Conservation (phyloP, 2,329 filamentous ascomycete species). For the Colletotrichum spinosum region DNA sequence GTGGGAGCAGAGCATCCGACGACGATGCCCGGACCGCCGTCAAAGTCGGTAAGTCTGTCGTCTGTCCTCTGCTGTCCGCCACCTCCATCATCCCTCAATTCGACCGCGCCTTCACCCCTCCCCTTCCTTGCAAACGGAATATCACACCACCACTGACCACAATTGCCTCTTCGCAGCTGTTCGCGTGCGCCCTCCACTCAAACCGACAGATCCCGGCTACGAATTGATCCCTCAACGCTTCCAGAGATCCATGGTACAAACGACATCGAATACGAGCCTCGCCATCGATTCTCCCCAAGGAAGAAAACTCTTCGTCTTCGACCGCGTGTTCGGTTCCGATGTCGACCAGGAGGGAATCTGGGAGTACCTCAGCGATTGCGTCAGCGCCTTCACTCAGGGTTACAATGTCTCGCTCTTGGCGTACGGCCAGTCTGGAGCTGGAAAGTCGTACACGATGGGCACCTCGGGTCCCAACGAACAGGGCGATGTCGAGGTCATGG, state of each 20-base stretch:
- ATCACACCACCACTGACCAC: slow-evolving; percentile 32
- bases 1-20: slow-evolving; percentile 86
- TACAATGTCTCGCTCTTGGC: slow-evolving; percentile 99
- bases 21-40: slow-evolving; percentile 92
- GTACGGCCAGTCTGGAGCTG: slow-evolving; percentile 96
- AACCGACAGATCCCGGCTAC: slow-evolving; percentile 86
- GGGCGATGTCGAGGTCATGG: slow-evolving; percentile 77
- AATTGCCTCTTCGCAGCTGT: slow-evolving; percentile 71
- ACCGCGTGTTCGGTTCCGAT: slow-evolving; percentile 90
- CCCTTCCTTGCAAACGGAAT: slow-evolving; percentile 18
- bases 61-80: slow-evolving; percentile 6
- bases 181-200: slow-evolving; percentile 88
- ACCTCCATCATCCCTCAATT: background rate
- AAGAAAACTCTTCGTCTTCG: slow-evolving; percentile 95
- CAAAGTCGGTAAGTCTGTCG: slow-evolving; percentile 85
- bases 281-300: slow-evolving; percentile 92
- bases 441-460: slow-evolving; percentile 99
- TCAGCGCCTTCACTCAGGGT: slow-evolving; percentile 89
- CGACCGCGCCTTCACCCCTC: slow-evolving; percentile 8
- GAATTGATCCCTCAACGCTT: slow-evolving; percentile 97
- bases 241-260: slow-evolving; percentile 91
- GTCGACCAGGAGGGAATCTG: slow-evolving; percentile 89
- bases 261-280: slow-evolving; percentile 85
- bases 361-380: slow-evolving; percentile 92
- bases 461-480: slow-evolving; percentile 89